A percentile compares a stretch with the other conserved stretches of the same genome.
Conservation (phyloP, 208 protist genomes). For the Crithidia fasciculata region DNA sequence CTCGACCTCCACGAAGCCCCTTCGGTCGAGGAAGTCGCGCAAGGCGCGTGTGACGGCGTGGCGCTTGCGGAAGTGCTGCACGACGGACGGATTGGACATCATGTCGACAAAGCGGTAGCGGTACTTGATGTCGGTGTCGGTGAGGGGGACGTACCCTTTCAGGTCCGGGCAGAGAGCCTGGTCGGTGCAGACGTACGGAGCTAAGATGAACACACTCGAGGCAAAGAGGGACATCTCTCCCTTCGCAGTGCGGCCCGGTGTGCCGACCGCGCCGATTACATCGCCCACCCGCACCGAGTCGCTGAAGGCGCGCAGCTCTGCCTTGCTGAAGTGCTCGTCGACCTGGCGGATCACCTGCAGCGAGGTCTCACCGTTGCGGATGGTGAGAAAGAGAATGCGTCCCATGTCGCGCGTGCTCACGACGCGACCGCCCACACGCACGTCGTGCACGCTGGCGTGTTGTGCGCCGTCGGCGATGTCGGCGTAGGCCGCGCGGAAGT, state of each 20-base stretch:
- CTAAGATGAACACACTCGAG: constrained; percentile 52
- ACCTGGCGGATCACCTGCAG: constrained; percentile 82
- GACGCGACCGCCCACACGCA: constrained; percentile 76
- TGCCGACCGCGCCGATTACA: constrained; percentile 83
- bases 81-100: constrained; percentile 69
- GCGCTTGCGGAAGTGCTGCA: constrained; percentile 60
- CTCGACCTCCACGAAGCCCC: constrained; percentile 94
- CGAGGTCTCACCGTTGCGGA: constrained; percentile 58
- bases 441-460: constrained; percentile 26
- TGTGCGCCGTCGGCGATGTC: constrained; percentile 26
- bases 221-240: constrained; percentile 90
- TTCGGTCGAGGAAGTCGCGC: constrained; percentile 71
- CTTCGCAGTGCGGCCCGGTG: constrained; percentile 69
- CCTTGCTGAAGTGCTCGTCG: constrained; percentile 50
- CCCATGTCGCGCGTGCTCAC: constrained; percentile 84
- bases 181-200: constrained; percentile 88
- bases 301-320: constrained; percentile 56
- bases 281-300: constrained; percentile 74
- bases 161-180: constrained; percentile 81
- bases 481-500: constrained; percentile 53
- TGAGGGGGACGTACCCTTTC: constrained; percentile 61
- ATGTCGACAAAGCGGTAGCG: constrained; percentile 91
- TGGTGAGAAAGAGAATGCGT: constrained; percentile 83
- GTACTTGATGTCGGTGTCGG: constrained; percentile 85
- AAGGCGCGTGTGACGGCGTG: constrained; percentile 69